A percentile compares a stretch with the other conserved stretches of the same genome.
Evolutionary conservation across 805 yeast genomes (phyloP).

Genomic region (Lipomyces yamadae): DNA sequence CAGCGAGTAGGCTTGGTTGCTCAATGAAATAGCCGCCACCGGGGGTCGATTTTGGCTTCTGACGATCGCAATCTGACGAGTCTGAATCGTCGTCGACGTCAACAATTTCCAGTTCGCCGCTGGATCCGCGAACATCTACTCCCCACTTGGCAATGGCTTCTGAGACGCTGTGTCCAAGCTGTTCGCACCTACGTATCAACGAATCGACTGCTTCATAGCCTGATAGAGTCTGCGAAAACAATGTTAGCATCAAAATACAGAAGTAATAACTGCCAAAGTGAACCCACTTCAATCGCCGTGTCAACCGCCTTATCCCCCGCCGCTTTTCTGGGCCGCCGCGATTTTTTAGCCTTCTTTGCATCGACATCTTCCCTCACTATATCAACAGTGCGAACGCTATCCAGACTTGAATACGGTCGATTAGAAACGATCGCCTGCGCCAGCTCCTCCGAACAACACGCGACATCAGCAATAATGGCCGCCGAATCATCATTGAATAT

Average conservation of each 20-base stretch:
- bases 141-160: constrained; percentile 86
- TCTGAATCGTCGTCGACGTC: constrained; percentile 21
- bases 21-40: constrained; percentile 55
- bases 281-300: constrained; percentile 40
- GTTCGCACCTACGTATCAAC: constrained; percentile 80
- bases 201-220: constrained; percentile 96
- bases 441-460: constrained; percentile 66
- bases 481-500: constrained; percentile 79
- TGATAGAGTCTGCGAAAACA: constrained; percentile 59
- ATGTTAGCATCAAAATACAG: constrained; percentile 45
- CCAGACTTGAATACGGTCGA: constrained; percentile 72
- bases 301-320: constrained; percentile 65
- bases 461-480: constrained; percentile 79
- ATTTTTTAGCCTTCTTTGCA: constrained; percentile 40
- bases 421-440: constrained; percentile 67
- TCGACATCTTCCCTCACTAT: constrained; percentile 51
- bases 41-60: constrained; percentile 21
- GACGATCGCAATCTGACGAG: constrained; percentile 16
- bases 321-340: constrained; percentile 46
- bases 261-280: neutral
- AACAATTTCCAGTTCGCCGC: constrained; percentile 66
- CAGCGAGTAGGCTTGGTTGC: constrained; percentile 71
- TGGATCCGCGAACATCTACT: constrained; percentile 65
- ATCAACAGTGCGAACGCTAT: constrained; percentile 61
- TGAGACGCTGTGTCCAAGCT: constrained; percentile 72